A percentile compares a stretch with the other conserved stretches of the same genome.
Evolutionary conservation across 257 asterid genomes (phyloP).

Genomic region (Solanum ahanhuiri): DNA sequence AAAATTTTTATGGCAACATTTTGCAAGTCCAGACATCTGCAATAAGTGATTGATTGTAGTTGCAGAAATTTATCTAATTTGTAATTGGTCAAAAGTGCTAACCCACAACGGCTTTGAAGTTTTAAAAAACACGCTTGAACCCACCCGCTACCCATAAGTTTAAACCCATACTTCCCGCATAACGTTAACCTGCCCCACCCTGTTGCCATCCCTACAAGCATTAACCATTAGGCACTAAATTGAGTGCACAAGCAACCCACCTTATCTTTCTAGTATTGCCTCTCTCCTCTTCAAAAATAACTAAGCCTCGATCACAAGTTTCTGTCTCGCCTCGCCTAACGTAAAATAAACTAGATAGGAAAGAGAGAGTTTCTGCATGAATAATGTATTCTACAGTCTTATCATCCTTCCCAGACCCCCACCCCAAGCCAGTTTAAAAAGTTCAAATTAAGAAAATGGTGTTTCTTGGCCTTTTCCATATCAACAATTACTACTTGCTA

Average conservation of each 20-base stretch:
- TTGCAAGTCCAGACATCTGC: not conserved
- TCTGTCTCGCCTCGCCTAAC: not conserved
- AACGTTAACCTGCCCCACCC: not conserved
- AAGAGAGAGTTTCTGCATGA: not conserved
- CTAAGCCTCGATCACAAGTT: not conserved
- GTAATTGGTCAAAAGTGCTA: not conserved
- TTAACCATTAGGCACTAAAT: no score
- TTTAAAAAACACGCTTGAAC: not conserved
- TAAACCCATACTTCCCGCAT: not conserved
- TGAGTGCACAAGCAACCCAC: not conserved
- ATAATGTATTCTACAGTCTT: not conserved
- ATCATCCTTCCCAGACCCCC: not conserved
- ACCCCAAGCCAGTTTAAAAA: not conserved
- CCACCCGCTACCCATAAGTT: not conserved
- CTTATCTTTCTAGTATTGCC: not conserved
- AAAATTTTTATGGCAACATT: constrained; percentile 8
- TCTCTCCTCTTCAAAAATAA: not conserved
- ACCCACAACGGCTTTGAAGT: not conserved
- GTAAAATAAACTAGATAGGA: not conserved
- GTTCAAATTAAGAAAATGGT: not conserved
- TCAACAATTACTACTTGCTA: not conserved
- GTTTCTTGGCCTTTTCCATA: not conserved
- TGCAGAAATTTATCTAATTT: not conserved
- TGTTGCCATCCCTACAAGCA: not conserved
- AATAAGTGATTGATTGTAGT: not conserved